phyloP scores from a whole-genome alignment of 495 filamentous ascomycete species.

The Bacidia gigantensis region DNA sequence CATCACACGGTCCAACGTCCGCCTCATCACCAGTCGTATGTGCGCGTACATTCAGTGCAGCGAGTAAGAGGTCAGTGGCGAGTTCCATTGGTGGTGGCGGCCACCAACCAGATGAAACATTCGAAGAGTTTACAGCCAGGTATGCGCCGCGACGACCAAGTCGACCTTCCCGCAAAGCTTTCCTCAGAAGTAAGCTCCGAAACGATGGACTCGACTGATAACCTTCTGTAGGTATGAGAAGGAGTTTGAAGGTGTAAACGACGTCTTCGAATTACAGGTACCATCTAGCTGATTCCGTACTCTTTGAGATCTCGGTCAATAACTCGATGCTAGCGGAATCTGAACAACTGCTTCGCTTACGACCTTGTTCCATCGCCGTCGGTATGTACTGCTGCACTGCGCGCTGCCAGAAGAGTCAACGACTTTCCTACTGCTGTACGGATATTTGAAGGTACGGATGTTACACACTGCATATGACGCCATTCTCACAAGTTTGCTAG shows the following conservation, averaged over 20 bases:
- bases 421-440: constrained; percentile 96
- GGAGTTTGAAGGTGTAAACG: constrained; percentile 93
- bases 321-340: constrained; percentile 57
- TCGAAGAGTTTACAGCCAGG: constrained; percentile 98
- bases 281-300: not conserved
- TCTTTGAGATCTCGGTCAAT: not conserved
- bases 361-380: constrained; percentile 92
- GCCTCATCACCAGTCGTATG: not conserved
- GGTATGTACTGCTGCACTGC: constrained; percentile 81
- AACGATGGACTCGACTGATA: constrained; percentile 21
- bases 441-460: constrained; percentile 77
- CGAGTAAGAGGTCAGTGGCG: not conserved
- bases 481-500: constrained; percentile 31
- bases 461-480: not conserved
- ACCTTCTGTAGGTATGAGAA: constrained; percentile 73
- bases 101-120: constrained; percentile 74
- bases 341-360: constrained; percentile 99
- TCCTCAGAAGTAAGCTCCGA: too few relatives aligned
- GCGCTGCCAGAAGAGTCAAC: constrained; percentile 88
- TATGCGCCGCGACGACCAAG: constrained; percentile 34
- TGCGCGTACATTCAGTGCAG: not conserved
- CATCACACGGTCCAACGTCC: not conserved
- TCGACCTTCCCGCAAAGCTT: not conserved
- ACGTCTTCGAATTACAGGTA: constrained; percentile 99
- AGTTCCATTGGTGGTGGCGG: constrained; percentile 25